A percentile compares a stretch with the other conserved stretches of the same genome.
phyloP scores from a whole-genome alignment of 1,284 basidiomycete species.

The Irpex sp. region DNA sequence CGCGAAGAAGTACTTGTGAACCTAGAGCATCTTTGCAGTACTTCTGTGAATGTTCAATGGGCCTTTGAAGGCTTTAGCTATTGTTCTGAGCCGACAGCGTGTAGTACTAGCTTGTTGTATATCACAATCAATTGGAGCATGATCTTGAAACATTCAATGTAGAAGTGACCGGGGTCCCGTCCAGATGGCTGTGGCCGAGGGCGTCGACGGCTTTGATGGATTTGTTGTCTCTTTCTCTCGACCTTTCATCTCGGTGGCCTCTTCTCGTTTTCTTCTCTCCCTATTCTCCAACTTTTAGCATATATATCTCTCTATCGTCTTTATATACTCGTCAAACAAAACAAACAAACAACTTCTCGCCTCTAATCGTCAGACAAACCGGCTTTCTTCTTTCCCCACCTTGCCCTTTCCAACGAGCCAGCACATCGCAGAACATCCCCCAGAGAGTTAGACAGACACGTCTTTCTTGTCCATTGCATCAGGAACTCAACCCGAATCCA shows the following conservation, averaged over 20 bases:
- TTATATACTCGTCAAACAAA: slow-evolving; percentile 26
- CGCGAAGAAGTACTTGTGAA: slow-evolving; percentile 80
- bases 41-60: background rate
- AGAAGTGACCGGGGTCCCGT: slow-evolving; percentile 10
- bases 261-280: slow-evolving; percentile 29
- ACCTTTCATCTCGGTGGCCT: slow-evolving; percentile 23
- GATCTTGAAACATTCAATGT: background rate
- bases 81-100: background rate
- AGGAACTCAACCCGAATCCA: slow-evolving; percentile 12
- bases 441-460: slow-evolving; percentile 30
- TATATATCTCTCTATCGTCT: slow-evolving; percentile 34
- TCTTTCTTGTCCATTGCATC: slow-evolving; percentile 18
- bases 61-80: background rate
- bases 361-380: slow-evolving; percentile 27
- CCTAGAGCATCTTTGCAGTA: background rate
- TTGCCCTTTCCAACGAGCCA: slow-evolving; percentile 14
- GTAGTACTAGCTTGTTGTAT: slow-evolving; percentile 1
- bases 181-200: slow-evolving; percentile 7
- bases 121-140: background rate
- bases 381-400: slow-evolving; percentile 21
- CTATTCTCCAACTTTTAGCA: slow-evolving; percentile 29
- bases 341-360: slow-evolving; percentile 16
- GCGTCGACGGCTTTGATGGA: slow-evolving; percentile 18
- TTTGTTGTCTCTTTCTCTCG: slow-evolving; percentile 29
- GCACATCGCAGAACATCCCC: slow-evolving; percentile 15